Evolutionary conservation across 2,329 filamentous ascomycete species (phyloP).

Genomic region (Lachnellula hyalina): DNA sequence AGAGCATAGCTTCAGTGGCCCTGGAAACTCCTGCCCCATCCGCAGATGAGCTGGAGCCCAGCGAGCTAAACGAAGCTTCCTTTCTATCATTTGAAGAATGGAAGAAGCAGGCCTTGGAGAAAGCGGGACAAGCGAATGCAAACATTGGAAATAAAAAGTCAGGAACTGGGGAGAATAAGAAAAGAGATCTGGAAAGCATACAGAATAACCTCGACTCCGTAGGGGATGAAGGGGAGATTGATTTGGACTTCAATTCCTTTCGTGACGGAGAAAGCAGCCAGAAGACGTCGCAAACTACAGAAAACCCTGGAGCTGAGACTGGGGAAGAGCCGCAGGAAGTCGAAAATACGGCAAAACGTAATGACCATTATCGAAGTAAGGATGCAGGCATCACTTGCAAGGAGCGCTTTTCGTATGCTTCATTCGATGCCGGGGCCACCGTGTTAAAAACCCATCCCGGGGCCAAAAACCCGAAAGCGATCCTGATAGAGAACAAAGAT

Average conservation of each 20-base stretch:
- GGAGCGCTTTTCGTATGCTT: constrained; percentile 94
- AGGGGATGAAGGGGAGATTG: constrained; percentile 85
- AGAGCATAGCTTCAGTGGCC: constrained; percentile 2
- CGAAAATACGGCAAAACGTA: constrained; percentile 22
- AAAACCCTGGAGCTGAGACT: constrained; percentile 13
- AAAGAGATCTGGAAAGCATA: constrained; percentile 48
- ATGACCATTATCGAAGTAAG: constrained; percentile 60
- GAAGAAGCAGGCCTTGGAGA: constrained; percentile 89
- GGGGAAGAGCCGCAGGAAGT: constrained; percentile 25
- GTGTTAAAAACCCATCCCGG: constrained; percentile 84
- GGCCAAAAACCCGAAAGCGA: constrained; percentile 80
- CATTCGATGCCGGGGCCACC: constrained; percentile 93
- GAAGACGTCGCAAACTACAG: constrained; percentile 12
- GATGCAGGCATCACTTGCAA: constrained; percentile 97
- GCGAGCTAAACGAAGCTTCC: constrained; percentile 52
- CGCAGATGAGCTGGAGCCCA: constrained; percentile 18
- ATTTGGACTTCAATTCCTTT: constrained; percentile 64
- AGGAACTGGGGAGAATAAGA: constrained; percentile 42
- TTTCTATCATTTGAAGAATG: constrained; percentile 98
- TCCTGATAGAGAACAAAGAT: constrained; percentile 95
- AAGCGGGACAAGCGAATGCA: constrained; percentile 72
- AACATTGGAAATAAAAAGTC: constrained; percentile 53
- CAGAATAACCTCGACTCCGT: constrained; percentile 70
- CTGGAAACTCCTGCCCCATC: constrained; percentile 6
- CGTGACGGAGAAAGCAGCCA: constrained; percentile 33